phyloP scores from a whole-genome alignment of 2,329 filamentous ascomycete genomes.

The Aspergillus sergii region DNA sequence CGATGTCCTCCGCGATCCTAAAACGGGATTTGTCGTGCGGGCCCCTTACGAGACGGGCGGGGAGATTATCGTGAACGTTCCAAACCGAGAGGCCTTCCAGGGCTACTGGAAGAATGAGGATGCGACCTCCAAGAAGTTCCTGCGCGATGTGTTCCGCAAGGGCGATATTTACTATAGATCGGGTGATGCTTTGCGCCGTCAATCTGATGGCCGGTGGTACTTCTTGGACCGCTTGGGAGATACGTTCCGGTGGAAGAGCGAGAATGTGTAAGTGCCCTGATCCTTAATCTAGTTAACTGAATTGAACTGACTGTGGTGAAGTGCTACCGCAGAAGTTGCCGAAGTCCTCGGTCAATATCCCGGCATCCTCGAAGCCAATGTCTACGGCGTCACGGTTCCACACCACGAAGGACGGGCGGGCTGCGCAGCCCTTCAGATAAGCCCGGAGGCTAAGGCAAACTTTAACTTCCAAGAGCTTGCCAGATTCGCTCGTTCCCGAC shows the following conservation, averaged over 20 bases:
- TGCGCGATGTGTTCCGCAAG: slow-evolving; percentile 65
- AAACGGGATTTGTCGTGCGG: slow-evolving; percentile 68
- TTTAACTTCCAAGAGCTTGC: slow-evolving; percentile 66
- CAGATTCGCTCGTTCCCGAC: slow-evolving; percentile 57
- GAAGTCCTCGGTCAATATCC: slow-evolving; percentile 63
- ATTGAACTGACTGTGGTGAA: slow-evolving; percentile 7
- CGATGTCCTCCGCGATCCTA: slow-evolving; percentile 65
- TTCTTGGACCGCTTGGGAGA: slow-evolving; percentile 73
- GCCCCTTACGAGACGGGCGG: slow-evolving; percentile 68
- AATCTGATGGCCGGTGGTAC: slow-evolving; percentile 67
- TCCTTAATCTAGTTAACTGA: neutral
- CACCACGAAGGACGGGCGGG: slow-evolving; percentile 70
- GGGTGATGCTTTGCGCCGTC: slow-evolving; percentile 66
- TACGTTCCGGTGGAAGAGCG: slow-evolving; percentile 74
- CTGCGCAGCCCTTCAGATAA: slow-evolving; percentile 61
- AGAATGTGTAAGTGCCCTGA: slow-evolving; percentile 58
- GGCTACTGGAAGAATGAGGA: slow-evolving; percentile 71
- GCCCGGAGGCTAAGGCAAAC: slow-evolving; percentile 46
- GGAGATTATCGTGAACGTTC: slow-evolving; percentile 71
- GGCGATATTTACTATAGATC: slow-evolving; percentile 71
- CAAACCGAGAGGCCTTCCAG: slow-evolving; percentile 61
- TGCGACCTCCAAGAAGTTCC: slow-evolving; percentile 68
- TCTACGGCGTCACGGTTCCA: slow-evolving; percentile 69
- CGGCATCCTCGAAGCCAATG: slow-evolving; percentile 66
- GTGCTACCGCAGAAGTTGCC: slow-evolving; percentile 65